Evolutionary conservation across 2,329 filamentous ascomycete species (phyloP).

Genomic region (Magnaporthiopsis incrustans): DNA sequence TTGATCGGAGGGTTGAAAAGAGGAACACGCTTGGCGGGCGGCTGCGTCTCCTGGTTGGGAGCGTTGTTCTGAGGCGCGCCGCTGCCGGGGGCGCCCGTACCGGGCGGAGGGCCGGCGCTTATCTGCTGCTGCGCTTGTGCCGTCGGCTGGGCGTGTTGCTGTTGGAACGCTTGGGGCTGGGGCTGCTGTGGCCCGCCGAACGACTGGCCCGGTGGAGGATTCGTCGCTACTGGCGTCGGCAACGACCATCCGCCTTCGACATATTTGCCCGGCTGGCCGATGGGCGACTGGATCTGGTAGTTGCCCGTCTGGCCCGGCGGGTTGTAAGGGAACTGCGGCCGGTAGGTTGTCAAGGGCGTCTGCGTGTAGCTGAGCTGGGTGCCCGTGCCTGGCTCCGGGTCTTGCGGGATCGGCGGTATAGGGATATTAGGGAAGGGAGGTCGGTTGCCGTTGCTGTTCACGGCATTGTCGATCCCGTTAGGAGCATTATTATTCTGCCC

Average conservation of each 20-base stretch:
- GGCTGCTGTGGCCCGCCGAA: conserved; percentile 8
- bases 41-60: neutral
- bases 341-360: conserved; percentile 5
- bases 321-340: conserved; percentile 4
- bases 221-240: neutral
- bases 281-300: conserved; percentile 2
- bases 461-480: conserved; percentile 2
- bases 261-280: conserved; percentile 7
- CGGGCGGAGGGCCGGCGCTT: conserved; percentile 9
- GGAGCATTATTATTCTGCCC: neutral
- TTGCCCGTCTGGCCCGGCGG: conserved; percentile 1
- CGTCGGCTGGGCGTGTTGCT: conserved; percentile 5
- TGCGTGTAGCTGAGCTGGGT: conserved; percentile 8
- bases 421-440: conserved; percentile 2
- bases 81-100: neutral
- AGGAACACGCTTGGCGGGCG: neutral
- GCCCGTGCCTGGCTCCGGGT: conserved; percentile 6
- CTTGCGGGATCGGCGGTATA: conserved; percentile 7
- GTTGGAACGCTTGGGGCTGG: neutral
- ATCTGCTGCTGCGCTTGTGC: conserved; percentile 17
- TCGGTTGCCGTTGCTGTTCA: conserved; percentile 7
- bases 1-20: conserved; percentile 3
- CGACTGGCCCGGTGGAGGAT: conserved; percentile 4
- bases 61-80: neutral
- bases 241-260: conserved; percentile 4